Evolutionary conservation across 805 yeast genomes (phyloP).

Genomic region (Clavispora carvajalis): DNA sequence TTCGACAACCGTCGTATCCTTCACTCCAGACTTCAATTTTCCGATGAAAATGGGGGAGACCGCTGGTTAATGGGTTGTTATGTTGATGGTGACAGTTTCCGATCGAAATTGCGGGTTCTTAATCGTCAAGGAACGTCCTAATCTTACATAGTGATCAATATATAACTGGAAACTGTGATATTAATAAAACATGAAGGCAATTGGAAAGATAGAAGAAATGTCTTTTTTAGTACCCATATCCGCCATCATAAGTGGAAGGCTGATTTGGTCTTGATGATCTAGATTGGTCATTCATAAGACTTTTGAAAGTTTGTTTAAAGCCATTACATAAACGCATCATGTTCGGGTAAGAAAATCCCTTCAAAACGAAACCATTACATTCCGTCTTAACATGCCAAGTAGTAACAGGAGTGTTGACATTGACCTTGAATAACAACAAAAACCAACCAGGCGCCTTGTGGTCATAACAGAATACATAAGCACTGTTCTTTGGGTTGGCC

Average conservation of each 20-base stretch:
- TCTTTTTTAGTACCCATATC: slow-evolving; percentile 9
- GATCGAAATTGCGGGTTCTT: slow-evolving; percentile 45
- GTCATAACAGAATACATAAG: slow-evolving; percentile 87
- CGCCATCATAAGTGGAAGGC: slow-evolving; percentile 2
- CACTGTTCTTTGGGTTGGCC: slow-evolving; percentile 86
- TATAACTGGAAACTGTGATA: neutral
- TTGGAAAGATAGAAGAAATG: neutral
- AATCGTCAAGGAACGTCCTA: neutral
- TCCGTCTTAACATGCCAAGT: slow-evolving; percentile 91
- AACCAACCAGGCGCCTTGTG: slow-evolving; percentile 94
- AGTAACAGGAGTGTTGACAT: slow-evolving; percentile 58
- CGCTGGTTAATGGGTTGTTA: slow-evolving; percentile 78
- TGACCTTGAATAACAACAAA: slow-evolving; percentile 77
- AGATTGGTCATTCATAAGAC: slow-evolving; percentile 21
- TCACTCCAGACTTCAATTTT: slow-evolving; percentile 52
- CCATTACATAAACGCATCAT: slow-evolving; percentile 89
- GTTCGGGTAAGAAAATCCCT: slow-evolving; percentile 80
- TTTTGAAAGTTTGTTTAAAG: slow-evolving; percentile 64
- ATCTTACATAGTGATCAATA: too few relatives aligned
- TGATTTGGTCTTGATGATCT: slow-evolving; percentile 7
- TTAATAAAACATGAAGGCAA: neutral
- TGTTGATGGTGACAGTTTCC: slow-evolving; percentile 63
- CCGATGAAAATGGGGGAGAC: slow-evolving; percentile 41
- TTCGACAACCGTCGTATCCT: slow-evolving; percentile 68
- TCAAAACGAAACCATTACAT: slow-evolving; percentile 78